phyloP scores from a whole-genome alignment of 176 grass and related monocot genomes.

The Panicum miliaceum region DNA sequence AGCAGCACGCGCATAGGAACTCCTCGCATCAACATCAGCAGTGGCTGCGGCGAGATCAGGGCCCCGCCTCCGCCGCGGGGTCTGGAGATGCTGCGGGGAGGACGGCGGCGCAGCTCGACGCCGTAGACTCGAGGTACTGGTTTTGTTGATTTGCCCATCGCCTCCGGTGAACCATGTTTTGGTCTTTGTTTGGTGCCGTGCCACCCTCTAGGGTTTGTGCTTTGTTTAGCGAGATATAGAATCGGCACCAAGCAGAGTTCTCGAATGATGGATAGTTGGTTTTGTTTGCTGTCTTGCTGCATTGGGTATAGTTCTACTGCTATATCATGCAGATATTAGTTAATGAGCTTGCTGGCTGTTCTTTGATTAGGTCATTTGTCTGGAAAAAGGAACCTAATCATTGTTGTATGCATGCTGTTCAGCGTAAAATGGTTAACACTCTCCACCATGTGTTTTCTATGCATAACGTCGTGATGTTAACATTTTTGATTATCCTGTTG shows the following conservation, averaged over 20 bases:
- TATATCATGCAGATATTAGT: neutral
- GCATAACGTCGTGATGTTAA: neutral
- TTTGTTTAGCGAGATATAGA: slow-evolving; percentile 9
- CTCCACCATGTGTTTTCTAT: neutral
- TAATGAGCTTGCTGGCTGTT: neutral
- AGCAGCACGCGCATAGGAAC: slow-evolving; percentile 45
- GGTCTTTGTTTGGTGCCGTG: neutral
- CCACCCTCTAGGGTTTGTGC: slow-evolving; percentile 1
- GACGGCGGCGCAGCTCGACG: slow-evolving; percentile 24
- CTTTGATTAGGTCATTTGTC: neutral
- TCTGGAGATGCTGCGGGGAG: slow-evolving; percentile 26
- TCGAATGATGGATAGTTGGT: neutral
- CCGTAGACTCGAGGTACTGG: slow-evolving; percentile 49
- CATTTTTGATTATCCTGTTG: slow-evolving; percentile 15
- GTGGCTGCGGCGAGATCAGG: slow-evolving; percentile 57
- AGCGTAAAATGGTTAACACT: neutral
- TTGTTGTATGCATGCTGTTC: neutral
- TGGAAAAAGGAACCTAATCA: neutral
- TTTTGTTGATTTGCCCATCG: neutral
- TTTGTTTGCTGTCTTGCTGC: neutral
- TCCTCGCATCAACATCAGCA: slow-evolving; percentile 46
- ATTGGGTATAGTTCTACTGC: neutral
- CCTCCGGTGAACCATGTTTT: neutral
- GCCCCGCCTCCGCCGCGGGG: slow-evolving; percentile 25
- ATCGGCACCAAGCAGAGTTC: neutral